Conservation (phyloP, 1,139 yeast genomes). For the Scheffersomyces cryptocercus region DNA sequence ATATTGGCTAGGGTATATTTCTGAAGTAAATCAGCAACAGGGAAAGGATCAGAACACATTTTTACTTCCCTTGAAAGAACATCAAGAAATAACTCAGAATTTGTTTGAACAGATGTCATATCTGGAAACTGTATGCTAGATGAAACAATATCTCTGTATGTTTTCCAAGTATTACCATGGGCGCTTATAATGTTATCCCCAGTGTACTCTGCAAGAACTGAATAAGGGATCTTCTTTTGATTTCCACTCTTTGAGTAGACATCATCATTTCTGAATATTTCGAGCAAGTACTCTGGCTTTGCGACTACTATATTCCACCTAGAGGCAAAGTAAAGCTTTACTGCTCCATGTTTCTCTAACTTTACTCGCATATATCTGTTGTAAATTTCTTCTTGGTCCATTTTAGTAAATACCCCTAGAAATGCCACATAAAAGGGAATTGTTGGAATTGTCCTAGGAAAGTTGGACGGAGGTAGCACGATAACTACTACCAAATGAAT, state of each 20-base stretch:
- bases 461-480: conserved; percentile 31
- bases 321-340: conserved; percentile 60
- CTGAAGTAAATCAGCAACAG: conserved; percentile 46
- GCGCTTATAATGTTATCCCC: conserved; percentile 67
- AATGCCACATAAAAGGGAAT: conserved; percentile 63
- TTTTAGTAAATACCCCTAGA: conserved; percentile 41
- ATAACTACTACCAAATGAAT: conserved; percentile 11
- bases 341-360: conserved; percentile 50
- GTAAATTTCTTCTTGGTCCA: conserved; percentile 54
- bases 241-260: conserved; percentile 61
- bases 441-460: conserved; percentile 53
- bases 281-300: conserved; percentile 47
- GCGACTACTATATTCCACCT: conserved; percentile 62
- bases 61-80: conserved; percentile 9
- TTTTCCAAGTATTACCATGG: conserved; percentile 56
- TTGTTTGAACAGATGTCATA: conserved; percentile 29
- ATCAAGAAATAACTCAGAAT: conserved; percentile 29
- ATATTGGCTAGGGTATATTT: conserved; percentile 51
- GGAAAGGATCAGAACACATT: conserved; percentile 13
- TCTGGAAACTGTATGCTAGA: conserved; percentile 56
- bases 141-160: conserved; percentile 48
- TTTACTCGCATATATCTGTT: conserved; percentile 20
- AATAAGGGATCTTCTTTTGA: conserved; percentile 57
- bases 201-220: conserved; percentile 56
- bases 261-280: conserved; percentile 51